Conservation (phyloP, 2,329 filamentous ascomycete genomes). For the Hymenoscyphus linearis region DNA sequence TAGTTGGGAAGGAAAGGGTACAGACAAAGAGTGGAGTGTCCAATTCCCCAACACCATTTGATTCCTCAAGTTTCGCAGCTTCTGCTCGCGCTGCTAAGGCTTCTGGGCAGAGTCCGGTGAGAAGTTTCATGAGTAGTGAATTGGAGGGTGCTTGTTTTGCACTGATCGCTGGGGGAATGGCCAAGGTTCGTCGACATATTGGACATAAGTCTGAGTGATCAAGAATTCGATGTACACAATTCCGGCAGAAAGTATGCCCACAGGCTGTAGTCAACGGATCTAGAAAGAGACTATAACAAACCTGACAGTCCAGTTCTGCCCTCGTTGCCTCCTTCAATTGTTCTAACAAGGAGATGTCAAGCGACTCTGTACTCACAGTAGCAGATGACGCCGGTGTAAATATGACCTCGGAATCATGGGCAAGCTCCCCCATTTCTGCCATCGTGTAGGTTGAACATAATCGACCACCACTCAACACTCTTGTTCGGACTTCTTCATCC, state of each 20-base stretch:
- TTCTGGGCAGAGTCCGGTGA: slow-evolving; percentile 65
- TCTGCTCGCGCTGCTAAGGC: slow-evolving; percentile 51
- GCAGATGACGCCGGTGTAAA: slow-evolving; percentile 38
- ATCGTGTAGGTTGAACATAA: slow-evolving; percentile 63
- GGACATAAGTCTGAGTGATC: slow-evolving; percentile 77
- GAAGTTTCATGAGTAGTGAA: slow-evolving; percentile 54
- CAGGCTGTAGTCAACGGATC: slow-evolving; percentile 81
- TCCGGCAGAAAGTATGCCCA: slow-evolving; percentile 83
- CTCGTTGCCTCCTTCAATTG: slow-evolving; percentile 57
- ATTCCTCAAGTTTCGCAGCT: slow-evolving; percentile 52
- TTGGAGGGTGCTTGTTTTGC: slow-evolving; percentile 49
- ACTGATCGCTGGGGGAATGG: slow-evolving; percentile 38
- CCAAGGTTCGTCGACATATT: slow-evolving; percentile 65
- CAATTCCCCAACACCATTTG: slow-evolving; percentile 48
- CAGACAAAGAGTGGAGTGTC: slow-evolving; percentile 74
- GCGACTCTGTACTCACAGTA: slow-evolving; percentile 14
- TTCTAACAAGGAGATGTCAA: slow-evolving; percentile 48
- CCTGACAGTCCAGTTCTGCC: slow-evolving; percentile 77
- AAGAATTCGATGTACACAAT: slow-evolving; percentile 69
- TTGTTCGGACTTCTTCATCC: slow-evolving; percentile 31
- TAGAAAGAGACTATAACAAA: slow-evolving; percentile 77
- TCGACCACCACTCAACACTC: slow-evolving; percentile 48
- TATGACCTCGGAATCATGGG: slow-evolving; percentile 49
- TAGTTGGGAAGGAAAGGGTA: slow-evolving; percentile 72
- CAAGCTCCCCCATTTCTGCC: slow-evolving; percentile 55